Base-by-base conservation (phyloP, 306 rosid species). In the Dalbergia oliveri region DNA sequence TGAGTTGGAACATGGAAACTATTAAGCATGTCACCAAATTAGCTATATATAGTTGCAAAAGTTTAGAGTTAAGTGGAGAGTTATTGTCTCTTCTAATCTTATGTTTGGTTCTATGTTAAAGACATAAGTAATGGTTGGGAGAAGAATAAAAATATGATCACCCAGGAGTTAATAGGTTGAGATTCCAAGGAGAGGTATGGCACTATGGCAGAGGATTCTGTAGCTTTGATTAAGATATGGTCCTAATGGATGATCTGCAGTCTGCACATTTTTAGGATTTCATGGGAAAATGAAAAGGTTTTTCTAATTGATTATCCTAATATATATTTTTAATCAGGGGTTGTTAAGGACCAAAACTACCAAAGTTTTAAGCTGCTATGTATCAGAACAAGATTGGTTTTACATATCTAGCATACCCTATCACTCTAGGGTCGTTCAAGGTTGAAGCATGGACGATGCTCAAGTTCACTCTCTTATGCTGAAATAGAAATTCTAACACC, bases 241-340 rank as follows among this genome's bases (percentile, higher is more conserved):
- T 75, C 45, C 57, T 58, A 45, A 43, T 70, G 73, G 69, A 79
- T 79, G 49, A 37, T 47, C 41, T 41, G 45, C 73, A 63, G 47
- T 47, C 41, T 41, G 39, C 69, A 63, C 37, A 3, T 71, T 53
- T 43, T 63, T 63, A 54, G 59, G 65, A 50, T 75, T 69, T 80
- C 69, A 54, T 11, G 13, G 79, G 72, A 65, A 73, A 9, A 45
- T 66, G 71, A 57, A 73, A 5, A 26, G 23, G n/a, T 66, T 51
- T 35, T 71, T 14, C 54, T 47, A 26, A 13, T 54, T 50, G 49
- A 65, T 45, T 78, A 12, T 41, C n/a, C 35, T 70, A 5, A 11
- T 62, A 8, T n/a, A 43, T 31, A 47, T 14, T 57, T 62, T 66
- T 18, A 31, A 31, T 37, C 14, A 26, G 53, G 65, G 61, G 18